A percentile compares a stretch with the other conserved stretches of the same genome.
Conservation (phyloP, 306 rosid species). For the Dryas alaskensis region DNA sequence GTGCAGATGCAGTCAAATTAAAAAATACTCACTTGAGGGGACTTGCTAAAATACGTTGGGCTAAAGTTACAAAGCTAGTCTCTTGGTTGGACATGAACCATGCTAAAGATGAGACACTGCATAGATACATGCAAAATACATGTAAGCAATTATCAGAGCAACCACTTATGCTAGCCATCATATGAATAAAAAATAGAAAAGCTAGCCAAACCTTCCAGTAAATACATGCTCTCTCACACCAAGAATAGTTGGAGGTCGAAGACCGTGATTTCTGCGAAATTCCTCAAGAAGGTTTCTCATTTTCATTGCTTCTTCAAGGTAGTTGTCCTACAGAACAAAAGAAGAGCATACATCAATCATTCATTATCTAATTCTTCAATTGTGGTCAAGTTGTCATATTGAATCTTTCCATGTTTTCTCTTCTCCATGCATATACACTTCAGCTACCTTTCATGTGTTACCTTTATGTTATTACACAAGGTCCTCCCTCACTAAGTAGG, state of each 20-base stretch:
- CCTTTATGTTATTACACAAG: no score
- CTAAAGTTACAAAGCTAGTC: constrained; percentile 97
- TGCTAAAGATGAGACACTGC: constrained; percentile 99
- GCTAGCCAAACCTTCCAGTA: constrained; percentile 83
- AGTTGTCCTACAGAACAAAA: constrained; percentile 66
- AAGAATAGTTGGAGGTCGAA: constrained; percentile 81
- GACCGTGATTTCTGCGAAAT: constrained; percentile 68
- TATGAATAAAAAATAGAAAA: not conserved
- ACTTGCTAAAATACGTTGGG: constrained; percentile 81
- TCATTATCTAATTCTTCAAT: not conserved
- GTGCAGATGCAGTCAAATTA: not conserved
- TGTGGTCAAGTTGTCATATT: not conserved
- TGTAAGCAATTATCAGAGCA: constrained; percentile 26
- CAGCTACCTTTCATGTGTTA: no score
- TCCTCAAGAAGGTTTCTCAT: constrained; percentile 97
- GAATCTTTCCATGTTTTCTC: no score
- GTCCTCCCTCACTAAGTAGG: no score
- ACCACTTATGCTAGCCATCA: constrained; percentile 6
- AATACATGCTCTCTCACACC: constrained; percentile 97
- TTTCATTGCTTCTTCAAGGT: constrained; percentile 96
- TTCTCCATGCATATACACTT: no score
- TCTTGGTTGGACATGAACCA: constrained; percentile 99
- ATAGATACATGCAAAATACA: constrained; percentile 26
- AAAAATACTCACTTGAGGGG: constrained; percentile 82
- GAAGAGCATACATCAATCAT: not conserved